Evolutionary conservation across 148 eudicot species (phyloP).

Genomic region (Gaultheria prostrata): DNA sequence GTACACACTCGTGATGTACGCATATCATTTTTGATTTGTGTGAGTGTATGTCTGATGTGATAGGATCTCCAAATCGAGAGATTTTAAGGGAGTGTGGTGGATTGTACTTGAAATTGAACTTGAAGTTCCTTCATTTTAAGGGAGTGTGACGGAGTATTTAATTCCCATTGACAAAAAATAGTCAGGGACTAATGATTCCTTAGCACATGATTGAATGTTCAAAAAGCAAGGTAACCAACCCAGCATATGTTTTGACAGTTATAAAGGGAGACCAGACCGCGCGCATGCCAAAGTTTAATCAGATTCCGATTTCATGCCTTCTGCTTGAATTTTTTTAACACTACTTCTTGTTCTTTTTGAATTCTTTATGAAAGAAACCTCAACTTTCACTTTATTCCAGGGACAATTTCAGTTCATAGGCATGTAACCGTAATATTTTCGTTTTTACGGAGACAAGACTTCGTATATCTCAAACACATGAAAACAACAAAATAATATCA

Average conservation of each 20-base stretch:
- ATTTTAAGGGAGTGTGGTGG: not conserved
- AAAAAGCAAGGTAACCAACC: not conserved
- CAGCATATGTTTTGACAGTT: not conserved
- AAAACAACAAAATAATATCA: not conserved
- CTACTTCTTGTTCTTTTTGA: not conserved
- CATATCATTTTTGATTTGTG: too few species aligned
- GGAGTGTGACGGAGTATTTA: too few species aligned
- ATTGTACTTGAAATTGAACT: not conserved
- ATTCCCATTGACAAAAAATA: not conserved
- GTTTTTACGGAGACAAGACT: not conserved
- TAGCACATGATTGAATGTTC: not conserved
- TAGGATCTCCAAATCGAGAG: too few species aligned
- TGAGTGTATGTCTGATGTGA: too few species aligned
- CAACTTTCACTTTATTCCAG: not conserved
- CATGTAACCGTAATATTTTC: not conserved
- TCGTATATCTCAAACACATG: not conserved
- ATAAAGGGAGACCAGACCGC: not conserved
- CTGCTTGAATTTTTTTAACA: not conserved
- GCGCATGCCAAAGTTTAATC: conserved; percentile 9
- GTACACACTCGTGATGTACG: too few species aligned
- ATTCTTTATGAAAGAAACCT: not conserved
- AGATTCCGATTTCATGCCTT: conserved; percentile 1
- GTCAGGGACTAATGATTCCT: not conserved
- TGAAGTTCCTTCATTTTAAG: not conserved
- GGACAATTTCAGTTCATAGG: not conserved